Conservation (phyloP, 305 asterid genomes). For the Fraxinus greggii region DNA sequence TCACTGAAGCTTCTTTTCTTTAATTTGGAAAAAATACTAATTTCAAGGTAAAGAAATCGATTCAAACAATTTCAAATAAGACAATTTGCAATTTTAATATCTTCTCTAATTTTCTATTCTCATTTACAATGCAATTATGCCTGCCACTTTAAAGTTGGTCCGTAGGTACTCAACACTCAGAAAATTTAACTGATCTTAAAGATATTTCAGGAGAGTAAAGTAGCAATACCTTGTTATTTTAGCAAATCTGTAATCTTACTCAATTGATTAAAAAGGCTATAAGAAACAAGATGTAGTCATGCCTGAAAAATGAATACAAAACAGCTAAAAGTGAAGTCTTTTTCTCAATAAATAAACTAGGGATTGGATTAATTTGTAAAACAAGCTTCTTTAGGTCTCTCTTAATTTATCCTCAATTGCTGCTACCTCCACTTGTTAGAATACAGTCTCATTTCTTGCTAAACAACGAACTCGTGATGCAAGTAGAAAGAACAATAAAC, state of each 20-base stretch:
- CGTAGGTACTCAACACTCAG: not conserved
- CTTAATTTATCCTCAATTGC: not conserved
- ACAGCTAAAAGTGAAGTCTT: not conserved
- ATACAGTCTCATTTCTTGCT: not conserved
- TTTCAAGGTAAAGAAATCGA: not conserved
- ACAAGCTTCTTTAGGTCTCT: no score
- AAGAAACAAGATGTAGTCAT: not conserved
- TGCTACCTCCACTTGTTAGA: not conserved
- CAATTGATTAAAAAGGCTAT: not conserved
- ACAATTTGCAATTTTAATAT: not conserved
- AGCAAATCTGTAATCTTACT: not conserved
- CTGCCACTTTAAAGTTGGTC: not conserved
- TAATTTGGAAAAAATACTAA: not conserved
- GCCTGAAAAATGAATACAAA: not conserved
- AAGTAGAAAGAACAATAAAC: no score
- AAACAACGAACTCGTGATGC: not conserved
- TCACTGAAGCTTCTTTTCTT: not conserved
- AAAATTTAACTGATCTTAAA: not conserved
- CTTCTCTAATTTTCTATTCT: not conserved
- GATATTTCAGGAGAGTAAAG: not conserved
- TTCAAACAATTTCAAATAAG: not conserved
- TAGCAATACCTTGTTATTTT: not conserved
- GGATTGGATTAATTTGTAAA: not conserved
- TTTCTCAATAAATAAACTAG: not conserved
- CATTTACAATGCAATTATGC: not conserved